phyloP scores from a whole-genome alignment of 176 grass and related monocot species.

The Raddia guianensis region DNA sequence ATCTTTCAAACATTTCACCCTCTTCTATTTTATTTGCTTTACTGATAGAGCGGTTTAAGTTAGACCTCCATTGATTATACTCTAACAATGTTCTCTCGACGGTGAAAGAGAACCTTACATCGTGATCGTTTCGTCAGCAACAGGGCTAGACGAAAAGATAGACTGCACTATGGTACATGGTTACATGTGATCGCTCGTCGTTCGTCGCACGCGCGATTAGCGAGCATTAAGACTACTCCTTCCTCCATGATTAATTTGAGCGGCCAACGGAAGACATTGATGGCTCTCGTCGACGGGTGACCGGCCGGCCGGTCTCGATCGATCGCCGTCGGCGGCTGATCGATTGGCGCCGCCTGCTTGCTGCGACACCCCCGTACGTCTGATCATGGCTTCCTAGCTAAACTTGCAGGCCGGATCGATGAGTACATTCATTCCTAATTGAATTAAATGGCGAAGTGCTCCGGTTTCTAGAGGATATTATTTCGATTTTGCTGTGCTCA shows the following conservation, averaged over 20 bases:
- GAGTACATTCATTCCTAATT: not conserved
- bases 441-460: not conserved
- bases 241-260: constrained; percentile 32
- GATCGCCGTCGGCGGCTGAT: not conserved
- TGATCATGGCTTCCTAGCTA: constrained; percentile 6
- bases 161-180: too few relatives aligned
- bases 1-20: too few relatives aligned
- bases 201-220: too few relatives aligned
- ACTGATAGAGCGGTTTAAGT: too few relatives aligned
- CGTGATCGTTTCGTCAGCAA: too few relatives aligned
- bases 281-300: not conserved
- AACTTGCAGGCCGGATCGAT: not conserved
- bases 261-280: constrained; percentile 33
- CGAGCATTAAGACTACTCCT: constrained; percentile 36
- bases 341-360: not conserved
- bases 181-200: too few relatives aligned
- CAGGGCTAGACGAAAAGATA: too few relatives aligned
- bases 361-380: not conserved
- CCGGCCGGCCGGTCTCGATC: not conserved
- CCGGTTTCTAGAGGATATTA: constrained; percentile 33
- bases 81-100: too few relatives aligned
- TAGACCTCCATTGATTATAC: too few relatives aligned
- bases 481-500: not conserved
- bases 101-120: too few relatives aligned
- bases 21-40: too few relatives aligned